Conservation (phyloP, 2,329 filamentous ascomycete species). For the Microsporum ferrugineum region DNA sequence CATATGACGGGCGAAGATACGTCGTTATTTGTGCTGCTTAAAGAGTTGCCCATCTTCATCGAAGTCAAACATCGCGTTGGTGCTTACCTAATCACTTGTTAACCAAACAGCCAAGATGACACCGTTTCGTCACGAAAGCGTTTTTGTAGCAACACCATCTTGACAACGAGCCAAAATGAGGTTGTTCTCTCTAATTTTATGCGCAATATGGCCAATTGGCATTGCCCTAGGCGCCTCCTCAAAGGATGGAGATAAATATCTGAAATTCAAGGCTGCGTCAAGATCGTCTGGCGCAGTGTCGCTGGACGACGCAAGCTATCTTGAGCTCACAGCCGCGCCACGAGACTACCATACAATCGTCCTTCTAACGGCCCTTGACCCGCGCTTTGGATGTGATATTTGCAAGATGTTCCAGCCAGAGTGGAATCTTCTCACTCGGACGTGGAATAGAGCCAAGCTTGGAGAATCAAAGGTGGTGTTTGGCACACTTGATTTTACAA, state of each 20-base stretch:
- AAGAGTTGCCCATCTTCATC: neutral
- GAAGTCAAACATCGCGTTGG: neutral
- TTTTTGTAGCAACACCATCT: neutral
- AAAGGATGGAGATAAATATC: neutral
- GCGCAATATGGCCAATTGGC: conserved; percentile 1
- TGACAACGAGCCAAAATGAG: neutral
- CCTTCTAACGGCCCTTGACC: conserved; percentile 74
- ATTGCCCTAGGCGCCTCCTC: neutral
- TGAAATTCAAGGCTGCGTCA: conserved; percentile 22
- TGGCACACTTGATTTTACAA: conserved; percentile 73
- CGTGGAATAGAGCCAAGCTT: conserved; percentile 71
- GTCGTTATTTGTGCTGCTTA: neutral
- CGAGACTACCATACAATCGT: conserved; percentile 76
- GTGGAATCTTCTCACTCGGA: conserved; percentile 75
- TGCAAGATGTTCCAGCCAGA: conserved; percentile 90
- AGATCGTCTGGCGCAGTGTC: conserved; percentile 50
- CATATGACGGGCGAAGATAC: neutral
- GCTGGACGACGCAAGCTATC: conserved; percentile 65
- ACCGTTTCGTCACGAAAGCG: neutral
- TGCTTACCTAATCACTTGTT: neutral
- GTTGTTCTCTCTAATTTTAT: neutral
- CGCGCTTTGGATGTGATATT: conserved; percentile 70
- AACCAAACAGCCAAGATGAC: neutral
- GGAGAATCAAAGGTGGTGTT: conserved; percentile 52
- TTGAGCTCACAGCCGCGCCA: conserved; percentile 60